Evolutionary conservation across 2,329 filamentous ascomycete genomes (phyloP), one percentile per base, ranked within the genome.

Genomic region (Lachnellula suecica): DNA sequence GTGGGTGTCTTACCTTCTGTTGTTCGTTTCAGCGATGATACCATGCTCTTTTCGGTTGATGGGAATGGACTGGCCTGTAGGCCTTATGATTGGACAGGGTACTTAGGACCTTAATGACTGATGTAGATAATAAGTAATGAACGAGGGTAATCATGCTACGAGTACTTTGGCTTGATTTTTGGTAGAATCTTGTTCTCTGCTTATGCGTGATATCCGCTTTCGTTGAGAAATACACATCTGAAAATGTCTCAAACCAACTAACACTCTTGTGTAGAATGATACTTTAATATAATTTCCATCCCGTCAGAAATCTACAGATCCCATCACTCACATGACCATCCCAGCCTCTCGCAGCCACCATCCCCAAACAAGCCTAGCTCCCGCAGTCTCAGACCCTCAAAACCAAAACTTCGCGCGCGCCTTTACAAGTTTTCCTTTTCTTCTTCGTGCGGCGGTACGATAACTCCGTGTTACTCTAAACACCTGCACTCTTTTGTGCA

Each of bases 401-500:
- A n/a, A n/a, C n/a, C n/a, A n/a, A 40, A 20, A 11, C 25, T 42
- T 25, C 22, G 19, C 22, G 4, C 3, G 6, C 27, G 20, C 17
- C 4, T 24, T n/a, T 24, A n/a, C 24, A n/a, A 4, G 19, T 46
- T 37, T 44, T 49, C 27, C 38, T 62, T 62, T 59, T 54, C 31
- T 24, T 56, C 51, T 53, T 63, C 57, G 66, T 69, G 67, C 67
- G 67, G 67, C 67, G 60, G 57, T 49, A 59, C 53, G 54, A 59
- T 56, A 56, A 54, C 58, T 61, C 65, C 63, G 63, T 67, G 65
- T 68, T 68, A 59, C 65, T 67, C 64, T 42, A 62, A 60, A 60
- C 62, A 64, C 60, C 31, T 54, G 29, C 37, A 44, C 37, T 47
- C 49, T 41, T 47, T 40, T 48, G 29, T 24, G 49, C 52, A 57